phyloP scores from a whole-genome alignment of 2,329 filamentous ascomycete species.

The Leptoxyphium fumago region DNA sequence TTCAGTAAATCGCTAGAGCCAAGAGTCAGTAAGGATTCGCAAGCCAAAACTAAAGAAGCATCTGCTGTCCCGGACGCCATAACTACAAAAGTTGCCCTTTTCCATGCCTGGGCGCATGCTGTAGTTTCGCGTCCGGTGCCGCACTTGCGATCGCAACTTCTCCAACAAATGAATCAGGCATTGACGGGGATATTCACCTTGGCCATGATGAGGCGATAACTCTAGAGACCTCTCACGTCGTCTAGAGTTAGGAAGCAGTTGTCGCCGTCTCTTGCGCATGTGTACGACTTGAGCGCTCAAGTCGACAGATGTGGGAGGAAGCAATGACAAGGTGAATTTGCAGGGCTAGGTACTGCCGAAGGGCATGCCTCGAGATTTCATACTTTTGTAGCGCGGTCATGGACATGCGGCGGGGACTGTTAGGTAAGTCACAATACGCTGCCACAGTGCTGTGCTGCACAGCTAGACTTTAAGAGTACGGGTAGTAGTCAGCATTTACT shows the following conservation, averaged over 20 bases:
- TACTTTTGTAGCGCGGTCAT: background rate
- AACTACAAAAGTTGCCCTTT: no score
- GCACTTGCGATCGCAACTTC: no score
- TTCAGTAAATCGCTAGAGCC: conserved; percentile 50
- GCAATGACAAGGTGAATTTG: no score
- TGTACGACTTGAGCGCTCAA: conserved; percentile 1
- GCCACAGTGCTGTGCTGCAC: no score
- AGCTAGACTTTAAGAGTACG: no score
- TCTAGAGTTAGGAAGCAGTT: conserved; percentile 15
- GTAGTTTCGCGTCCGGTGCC: no score
- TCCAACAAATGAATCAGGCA: conserved; percentile 2
- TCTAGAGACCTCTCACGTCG: conserved; percentile 24
- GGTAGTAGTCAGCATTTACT: no score
- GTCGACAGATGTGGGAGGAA: no score
- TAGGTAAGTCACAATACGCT: no score
- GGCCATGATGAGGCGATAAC: conserved; percentile 9
- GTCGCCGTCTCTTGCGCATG: conserved; percentile 18
- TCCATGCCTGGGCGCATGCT: no score
- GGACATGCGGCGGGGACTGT: background rate
- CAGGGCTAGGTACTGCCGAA: background rate
- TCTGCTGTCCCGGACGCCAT: no score
- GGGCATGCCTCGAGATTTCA: background rate
- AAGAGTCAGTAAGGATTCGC: background rate
- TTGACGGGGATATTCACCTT: conserved; percentile 1
- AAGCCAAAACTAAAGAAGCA: no score